phyloP scores from a whole-genome alignment of 257 asterid genomes.

The Fraxinus cuspidata region DNA sequence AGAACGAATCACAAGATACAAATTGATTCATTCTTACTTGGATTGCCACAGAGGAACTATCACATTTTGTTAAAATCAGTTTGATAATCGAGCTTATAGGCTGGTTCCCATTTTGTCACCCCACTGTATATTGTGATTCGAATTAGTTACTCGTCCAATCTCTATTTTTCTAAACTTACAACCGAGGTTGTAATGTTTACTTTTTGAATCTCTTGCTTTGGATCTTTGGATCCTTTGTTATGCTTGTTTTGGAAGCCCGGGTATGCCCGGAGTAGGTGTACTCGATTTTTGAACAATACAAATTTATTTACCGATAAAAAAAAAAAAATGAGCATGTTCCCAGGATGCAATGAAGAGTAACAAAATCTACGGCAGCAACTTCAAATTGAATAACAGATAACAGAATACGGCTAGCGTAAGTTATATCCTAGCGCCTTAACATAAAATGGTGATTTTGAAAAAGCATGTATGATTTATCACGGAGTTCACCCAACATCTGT shows the following conservation, averaged over 20 bases:
- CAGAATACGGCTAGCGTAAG: background rate
- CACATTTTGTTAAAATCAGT: background rate
- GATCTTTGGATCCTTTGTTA: too few relatives aligned
- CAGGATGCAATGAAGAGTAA: background rate
- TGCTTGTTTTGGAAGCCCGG: too few relatives aligned
- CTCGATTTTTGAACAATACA: too few relatives aligned
- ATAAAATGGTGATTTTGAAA: background rate
- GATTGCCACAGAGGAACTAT: background rate
- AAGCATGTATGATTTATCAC: background rate
- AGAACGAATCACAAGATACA: background rate
- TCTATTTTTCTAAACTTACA: too few relatives aligned
- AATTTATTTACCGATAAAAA: too few relatives aligned
- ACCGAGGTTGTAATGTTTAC: too few relatives aligned
- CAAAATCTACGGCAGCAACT: background rate
- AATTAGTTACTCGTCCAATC: too few relatives aligned
- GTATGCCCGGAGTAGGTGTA: too few relatives aligned
- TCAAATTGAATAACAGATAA: background rate
- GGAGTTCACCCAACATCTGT: background rate
- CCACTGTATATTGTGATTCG: too few relatives aligned
- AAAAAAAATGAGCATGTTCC: background rate
- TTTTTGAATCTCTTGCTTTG: too few relatives aligned
- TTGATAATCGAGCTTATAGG: too few relatives aligned
- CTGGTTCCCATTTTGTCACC: too few relatives aligned
- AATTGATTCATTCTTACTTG: background rate
- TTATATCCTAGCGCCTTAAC: background rate